A percentile compares a stretch with the other conserved stretches of the same genome.
Conservation (phyloP, 139 green algal species). For the Auxenochlorella protothecoides region DNA sequence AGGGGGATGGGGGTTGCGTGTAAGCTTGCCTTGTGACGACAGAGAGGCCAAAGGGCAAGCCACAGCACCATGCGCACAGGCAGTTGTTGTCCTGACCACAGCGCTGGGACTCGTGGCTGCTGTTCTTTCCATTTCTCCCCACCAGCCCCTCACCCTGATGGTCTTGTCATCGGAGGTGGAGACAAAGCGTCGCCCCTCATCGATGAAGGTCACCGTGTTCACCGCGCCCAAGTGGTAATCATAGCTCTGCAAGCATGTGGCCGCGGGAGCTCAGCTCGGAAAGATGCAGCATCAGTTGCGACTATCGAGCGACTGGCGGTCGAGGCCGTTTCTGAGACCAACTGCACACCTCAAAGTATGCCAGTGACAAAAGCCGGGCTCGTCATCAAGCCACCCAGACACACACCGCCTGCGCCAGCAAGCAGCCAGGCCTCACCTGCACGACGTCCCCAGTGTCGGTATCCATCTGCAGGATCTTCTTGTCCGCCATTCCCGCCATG, state of each 20-base stretch:
- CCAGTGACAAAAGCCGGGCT: too few species aligned
- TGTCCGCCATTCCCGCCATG: constrained; percentile 65
- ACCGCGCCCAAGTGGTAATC: constrained; percentile 94
- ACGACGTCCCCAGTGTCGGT: constrained; percentile 71
- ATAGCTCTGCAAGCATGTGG: constrained; percentile 67
- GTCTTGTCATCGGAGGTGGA: constrained; percentile 92
- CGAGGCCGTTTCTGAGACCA: not conserved
- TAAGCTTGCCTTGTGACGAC: too few species aligned
- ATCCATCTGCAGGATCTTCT: constrained; percentile 94
- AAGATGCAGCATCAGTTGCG: too few species aligned
- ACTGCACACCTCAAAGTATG: too few species aligned
- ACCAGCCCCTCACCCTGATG: constrained; percentile 38
- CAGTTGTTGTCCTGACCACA: too few species aligned
- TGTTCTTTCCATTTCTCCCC: too few species aligned
- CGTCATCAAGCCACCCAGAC: not conserved
- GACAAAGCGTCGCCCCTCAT: constrained; percentile 77
- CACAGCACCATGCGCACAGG: too few species aligned
- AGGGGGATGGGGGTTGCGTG: too few species aligned
- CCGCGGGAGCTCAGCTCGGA: too few species aligned
- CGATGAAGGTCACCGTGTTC: constrained; percentile 96
- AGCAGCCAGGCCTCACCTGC: constrained; percentile 33
- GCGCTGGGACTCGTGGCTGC: too few species aligned
- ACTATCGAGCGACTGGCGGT: not conserved
- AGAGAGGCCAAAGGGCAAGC: too few species aligned
- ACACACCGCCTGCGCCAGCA: not conserved